Evolutionary conservation across 2,329 filamentous ascomycete species (phyloP), one percentile per base, ranked within the genome.

Genomic region (Lecanicillium sp.): DNA sequence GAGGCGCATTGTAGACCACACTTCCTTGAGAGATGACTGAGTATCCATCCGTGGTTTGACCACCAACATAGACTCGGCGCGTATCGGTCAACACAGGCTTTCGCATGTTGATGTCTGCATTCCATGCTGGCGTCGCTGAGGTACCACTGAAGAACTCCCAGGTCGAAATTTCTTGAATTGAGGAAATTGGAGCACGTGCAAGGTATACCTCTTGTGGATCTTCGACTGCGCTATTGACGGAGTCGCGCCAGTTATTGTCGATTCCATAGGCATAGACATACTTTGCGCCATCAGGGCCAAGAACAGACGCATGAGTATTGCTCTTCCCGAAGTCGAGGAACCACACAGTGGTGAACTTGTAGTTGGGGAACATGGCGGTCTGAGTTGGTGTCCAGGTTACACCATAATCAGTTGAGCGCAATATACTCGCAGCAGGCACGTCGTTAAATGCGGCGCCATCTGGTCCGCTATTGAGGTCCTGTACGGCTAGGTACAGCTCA

Each of bases 261-360:
- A 40, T 28, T 12, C 37, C 37, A 18, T 40, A 40, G n/a, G 37
- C 37, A 20, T 40, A 40, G 29, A 35, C 37, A 25, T 40, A 40
- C 25, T 40, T 40, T 18, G 31, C 19, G 4, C 37, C 37, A 35
- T 40, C 22, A 10, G 37, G 17, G 17, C 37, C 37, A 4, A 40
- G 31, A 13, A 40, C 37, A 5, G 32, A 40, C n/a, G 37, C 37
- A n/a, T 29, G 37, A 11, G 37, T 11, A n/a, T 40, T 33, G 20
- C 37, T 40, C 32, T 40, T 40, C 17, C 37, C 37, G 17, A 28
- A 40, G 20, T 40, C 37, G 17, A 40, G 37, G 29, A 40, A 40
- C 19, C 33, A 40, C 3, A 40, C 31, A 4, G 37, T 40, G 17
- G 37, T 40, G 13, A 40, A 40, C 13, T 31, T 34, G 15, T 35